A percentile compares a stretch with the other conserved stretches of the same genome.
Evolutionary conservation across 441 rosid species (phyloP).

Genomic region (Arabidopsis lyrata): DNA sequence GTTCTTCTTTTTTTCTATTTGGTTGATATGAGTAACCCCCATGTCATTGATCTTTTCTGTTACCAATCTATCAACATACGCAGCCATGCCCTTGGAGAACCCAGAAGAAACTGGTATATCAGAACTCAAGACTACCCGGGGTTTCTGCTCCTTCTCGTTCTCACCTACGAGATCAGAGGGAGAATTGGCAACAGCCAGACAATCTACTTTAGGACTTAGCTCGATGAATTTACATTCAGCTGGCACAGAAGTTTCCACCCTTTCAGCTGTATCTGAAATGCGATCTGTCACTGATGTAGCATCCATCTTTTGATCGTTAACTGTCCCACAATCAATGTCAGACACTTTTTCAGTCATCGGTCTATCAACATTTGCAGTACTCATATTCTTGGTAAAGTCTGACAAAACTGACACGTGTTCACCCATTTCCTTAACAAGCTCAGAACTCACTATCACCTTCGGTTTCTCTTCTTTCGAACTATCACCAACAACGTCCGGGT

Average conservation of each 20-base stretch:
- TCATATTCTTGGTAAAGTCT: constrained; percentile 42
- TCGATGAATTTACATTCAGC: constrained; percentile 44
- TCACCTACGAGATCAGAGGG: constrained; percentile 42
- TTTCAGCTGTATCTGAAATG: constrained; percentile 43
- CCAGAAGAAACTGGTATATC: constrained; percentile 41
- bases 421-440: constrained; percentile 39
- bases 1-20: constrained; percentile 42
- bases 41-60: constrained; percentile 48
- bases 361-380: constrained; percentile 48
- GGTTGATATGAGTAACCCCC: constrained; percentile 40
- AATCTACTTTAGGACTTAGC: constrained; percentile 43
- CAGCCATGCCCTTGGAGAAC: constrained; percentile 38
- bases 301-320: constrained; percentile 43
- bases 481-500: constrained; percentile 42
- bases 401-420: constrained; percentile 42
- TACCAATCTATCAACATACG: constrained; percentile 45
- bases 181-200: constrained; percentile 42
- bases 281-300: constrained; percentile 35
- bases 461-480: constrained; percentile 49
- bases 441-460: constrained; percentile 34
- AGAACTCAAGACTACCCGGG: constrained; percentile 35
- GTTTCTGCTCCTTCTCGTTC: constrained; percentile 46
- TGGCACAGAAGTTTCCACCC: constrained; percentile 35
- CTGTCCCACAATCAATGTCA: constrained; percentile 43
- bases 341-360: constrained; percentile 46